phyloP scores from a whole-genome alignment of 163 green algal genomes.

The Smithsoniella earleae region DNA sequence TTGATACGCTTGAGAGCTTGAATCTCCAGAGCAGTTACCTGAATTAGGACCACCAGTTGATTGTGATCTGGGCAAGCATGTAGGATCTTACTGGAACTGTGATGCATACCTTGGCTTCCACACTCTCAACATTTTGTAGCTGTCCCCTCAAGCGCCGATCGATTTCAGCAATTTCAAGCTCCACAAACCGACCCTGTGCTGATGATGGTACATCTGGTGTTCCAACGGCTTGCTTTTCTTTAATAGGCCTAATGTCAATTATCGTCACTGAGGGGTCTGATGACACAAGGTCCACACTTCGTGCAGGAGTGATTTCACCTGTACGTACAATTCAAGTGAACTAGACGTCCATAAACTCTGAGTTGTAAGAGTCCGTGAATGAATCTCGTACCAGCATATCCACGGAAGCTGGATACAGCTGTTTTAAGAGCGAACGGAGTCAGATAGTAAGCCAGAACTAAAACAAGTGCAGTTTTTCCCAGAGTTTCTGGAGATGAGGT shows the following conservation, averaged over 20 bases:
- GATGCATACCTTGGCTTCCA: conserved; percentile 14
- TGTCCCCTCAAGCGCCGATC: conserved; percentile 30
- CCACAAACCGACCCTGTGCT: conserved; percentile 1
- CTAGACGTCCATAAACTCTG: not conserved
- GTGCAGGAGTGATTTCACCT: conserved; percentile 24
- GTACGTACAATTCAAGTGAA: not conserved
- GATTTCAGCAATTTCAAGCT: conserved; percentile 31
- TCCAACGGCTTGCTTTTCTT: conserved; percentile 31
- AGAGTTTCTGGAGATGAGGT: conserved; percentile 14
- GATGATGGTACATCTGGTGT: conserved; percentile 31
- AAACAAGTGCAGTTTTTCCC: conserved; percentile 6
- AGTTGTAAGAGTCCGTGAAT: not conserved
- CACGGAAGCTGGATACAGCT: not conserved
- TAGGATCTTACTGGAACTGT: not conserved
- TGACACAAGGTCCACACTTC: conserved; percentile 23
- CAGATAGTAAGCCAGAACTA: conserved; percentile 12
- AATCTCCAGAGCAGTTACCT: conserved; percentile 35
- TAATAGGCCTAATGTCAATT: conserved; percentile 31
- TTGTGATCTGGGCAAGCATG: not conserved
- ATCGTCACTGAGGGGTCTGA: conserved; percentile 22
- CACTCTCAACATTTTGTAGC: conserved; percentile 28
- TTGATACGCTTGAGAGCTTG: conserved; percentile 30
- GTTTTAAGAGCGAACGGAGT: conserved; percentile 27
- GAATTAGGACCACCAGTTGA: not conserved
- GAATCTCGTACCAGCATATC: conserved; percentile 16